These are phyloP conservation scores for Wickerhamiella dianesei DNA, from an alignment of 805 yeast genomes.

Conservation along the genomic window DNA sequence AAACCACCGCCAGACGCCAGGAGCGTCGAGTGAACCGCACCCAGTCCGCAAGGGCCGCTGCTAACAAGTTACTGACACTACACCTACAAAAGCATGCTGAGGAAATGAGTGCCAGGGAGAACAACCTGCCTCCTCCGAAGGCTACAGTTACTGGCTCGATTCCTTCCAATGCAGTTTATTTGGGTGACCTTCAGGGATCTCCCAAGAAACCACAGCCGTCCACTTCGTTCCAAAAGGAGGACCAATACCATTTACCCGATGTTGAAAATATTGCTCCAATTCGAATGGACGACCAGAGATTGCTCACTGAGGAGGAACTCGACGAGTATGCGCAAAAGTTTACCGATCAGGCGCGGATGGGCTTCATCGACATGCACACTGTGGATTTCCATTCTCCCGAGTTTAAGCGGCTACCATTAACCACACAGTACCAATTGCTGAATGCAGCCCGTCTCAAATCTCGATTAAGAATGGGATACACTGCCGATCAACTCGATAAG, in stretches of 20 bases:
- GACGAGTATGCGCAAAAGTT: constrained; percentile 43
- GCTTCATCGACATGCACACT: constrained; percentile 29
- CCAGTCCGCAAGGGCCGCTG: constrained; percentile 59
- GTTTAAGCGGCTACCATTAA: constrained; percentile 61
- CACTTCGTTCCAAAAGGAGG: constrained; percentile 38
- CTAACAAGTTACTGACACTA: constrained; percentile 63
- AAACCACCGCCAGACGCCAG: constrained; percentile 60
- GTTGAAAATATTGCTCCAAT: constrained; percentile 32
- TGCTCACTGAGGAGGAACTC: constrained; percentile 61
- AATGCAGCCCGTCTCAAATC: constrained; percentile 74
- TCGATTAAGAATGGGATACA: constrained; percentile 86
- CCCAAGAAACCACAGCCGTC: constrained; percentile 5
- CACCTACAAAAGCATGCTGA: constrained; percentile 54
- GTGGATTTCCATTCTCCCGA: constrained; percentile 77
- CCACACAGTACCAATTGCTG: constrained; percentile 77
- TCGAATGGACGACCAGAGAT: constrained; percentile 49
- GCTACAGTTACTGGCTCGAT: constrained; percentile 9
- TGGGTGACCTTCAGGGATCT: constrained; percentile 23
- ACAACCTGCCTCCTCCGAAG: no score
- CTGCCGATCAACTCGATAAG: constrained; percentile 72
- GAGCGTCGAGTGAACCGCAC: constrained; percentile 62
- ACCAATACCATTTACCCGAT: constrained; percentile 77
- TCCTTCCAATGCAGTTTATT: constrained; percentile 23
- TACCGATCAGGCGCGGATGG: constrained; percentile 38
- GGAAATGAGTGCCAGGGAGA: constrained; percentile 8